A percentile compares a stretch with the other conserved stretches of the same genome.
phyloP scores from a whole-genome alignment of 805 yeast genomes.

The Ogataea sp. region DNA sequence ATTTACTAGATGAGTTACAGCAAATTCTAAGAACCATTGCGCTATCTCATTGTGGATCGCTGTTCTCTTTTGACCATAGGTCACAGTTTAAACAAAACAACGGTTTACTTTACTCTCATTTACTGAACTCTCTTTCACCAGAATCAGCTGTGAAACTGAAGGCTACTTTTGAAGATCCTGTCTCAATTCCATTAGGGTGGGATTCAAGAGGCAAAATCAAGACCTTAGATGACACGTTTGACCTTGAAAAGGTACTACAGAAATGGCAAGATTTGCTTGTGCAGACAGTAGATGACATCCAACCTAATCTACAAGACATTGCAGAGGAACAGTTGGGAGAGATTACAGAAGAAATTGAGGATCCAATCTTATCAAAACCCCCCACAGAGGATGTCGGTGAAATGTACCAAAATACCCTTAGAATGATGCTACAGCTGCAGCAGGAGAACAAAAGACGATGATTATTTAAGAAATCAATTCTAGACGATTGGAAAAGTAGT shows the following conservation, averaged over 20 bases:
- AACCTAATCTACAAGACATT: no score
- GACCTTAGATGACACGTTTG: constrained; percentile 26
- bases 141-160: background rate
- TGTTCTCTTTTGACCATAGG: background rate
- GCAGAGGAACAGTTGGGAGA: no score
- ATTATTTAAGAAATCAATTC: no score
- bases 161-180: background rate
- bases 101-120: constrained; percentile 1
- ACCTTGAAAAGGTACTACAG: constrained; percentile 12
- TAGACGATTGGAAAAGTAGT: no score
- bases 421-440: no score
- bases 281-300: background rate
- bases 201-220: constrained; percentile 47
- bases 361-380: no score
- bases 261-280: constrained; percentile 4
- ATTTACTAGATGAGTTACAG: constrained; percentile 1
- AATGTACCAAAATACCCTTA: no score
- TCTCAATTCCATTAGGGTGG: constrained; percentile 37
- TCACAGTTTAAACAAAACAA: constrained; percentile 2
- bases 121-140: background rate
- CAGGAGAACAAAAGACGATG: no score
- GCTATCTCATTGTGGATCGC: background rate
- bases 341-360: no score
- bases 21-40: background rate
- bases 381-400: no score